Evolutionary conservation across 2,329 filamentous ascomycete species (phyloP).

Genomic region (Zasmidium citrigriseum): DNA sequence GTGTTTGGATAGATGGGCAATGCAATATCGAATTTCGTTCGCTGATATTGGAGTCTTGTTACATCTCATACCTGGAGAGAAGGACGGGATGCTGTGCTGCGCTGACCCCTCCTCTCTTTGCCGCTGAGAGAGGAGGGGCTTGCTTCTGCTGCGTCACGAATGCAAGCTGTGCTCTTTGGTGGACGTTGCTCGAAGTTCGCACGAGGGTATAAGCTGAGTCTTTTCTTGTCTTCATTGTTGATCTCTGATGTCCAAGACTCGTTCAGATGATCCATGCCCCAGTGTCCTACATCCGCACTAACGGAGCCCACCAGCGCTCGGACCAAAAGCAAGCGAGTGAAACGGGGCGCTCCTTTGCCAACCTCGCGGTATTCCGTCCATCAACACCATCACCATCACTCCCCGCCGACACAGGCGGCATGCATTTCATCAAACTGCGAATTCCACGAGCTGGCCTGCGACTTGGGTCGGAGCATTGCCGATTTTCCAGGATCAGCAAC

Average conservation of each 20-base stretch:
- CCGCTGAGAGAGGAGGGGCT: background rate
- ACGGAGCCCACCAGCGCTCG: too few relatives aligned
- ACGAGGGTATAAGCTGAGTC: too few relatives aligned
- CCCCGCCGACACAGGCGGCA: too few relatives aligned
- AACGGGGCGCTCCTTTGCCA: too few relatives aligned
- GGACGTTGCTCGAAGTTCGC: too few relatives aligned
- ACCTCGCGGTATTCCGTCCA: too few relatives aligned
- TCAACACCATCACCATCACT: background rate
- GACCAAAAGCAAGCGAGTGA: too few relatives aligned
- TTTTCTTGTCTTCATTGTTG: too few relatives aligned
- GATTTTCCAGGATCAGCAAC: background rate
- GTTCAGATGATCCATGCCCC: too few relatives aligned
- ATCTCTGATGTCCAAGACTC: too few relatives aligned
- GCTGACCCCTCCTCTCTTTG: background rate
- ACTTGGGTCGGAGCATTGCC: background rate
- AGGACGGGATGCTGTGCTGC: background rate
- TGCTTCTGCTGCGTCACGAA: background rate
- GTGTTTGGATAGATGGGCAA: background rate
- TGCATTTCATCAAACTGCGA: background rate
- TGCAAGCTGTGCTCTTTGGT: background rate
- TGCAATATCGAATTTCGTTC: background rate
- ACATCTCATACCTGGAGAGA: too few relatives aligned
- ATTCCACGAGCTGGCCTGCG: background rate
- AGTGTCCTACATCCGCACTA: too few relatives aligned
- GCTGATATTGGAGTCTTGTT: background rate